phyloP scores from a whole-genome alignment of 2,329 filamentous ascomycete genomes.

The Neopestalotiopsis clavispora region DNA sequence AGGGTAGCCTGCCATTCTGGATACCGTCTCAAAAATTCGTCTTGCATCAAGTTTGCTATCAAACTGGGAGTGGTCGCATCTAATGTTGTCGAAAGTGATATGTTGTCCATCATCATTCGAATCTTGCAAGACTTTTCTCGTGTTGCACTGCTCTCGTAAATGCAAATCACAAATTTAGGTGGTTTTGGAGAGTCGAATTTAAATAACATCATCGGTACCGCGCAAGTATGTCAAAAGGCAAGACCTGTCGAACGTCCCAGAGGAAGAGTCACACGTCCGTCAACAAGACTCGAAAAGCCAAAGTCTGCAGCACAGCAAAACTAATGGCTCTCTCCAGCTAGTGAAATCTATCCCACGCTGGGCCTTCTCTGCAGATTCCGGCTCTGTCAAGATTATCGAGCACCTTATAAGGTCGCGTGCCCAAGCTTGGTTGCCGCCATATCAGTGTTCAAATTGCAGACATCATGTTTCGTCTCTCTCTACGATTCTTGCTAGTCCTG shows the following conservation, averaged over 20 bases:
- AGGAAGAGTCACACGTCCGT: background rate
- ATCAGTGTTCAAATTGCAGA: background rate
- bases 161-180: background rate
- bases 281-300: background rate
- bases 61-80: background rate
- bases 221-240: background rate
- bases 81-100: background rate
- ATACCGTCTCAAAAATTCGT: background rate
- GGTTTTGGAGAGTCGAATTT: background rate
- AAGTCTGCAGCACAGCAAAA: background rate
- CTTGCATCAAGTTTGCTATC: conserved; percentile 1
- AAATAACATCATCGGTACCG: background rate
- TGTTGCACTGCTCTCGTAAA: background rate
- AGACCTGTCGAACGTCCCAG: background rate
- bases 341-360: too few relatives aligned
- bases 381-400: background rate
- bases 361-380: background rate
- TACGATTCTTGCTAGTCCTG: background rate
- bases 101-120: background rate
- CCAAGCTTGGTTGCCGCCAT: background rate
- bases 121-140: background rate
- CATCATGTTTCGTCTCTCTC: background rate
- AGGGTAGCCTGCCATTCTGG: background rate
- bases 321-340: background rate
- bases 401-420: background rate